A percentile compares a stretch with the other conserved stretches of the same genome.
These are phyloP conservation scores for Plenodomus tracheiphilus DNA, from an alignment of 2,329 filamentous ascomycete species.

Conservation along the genomic window DNA sequence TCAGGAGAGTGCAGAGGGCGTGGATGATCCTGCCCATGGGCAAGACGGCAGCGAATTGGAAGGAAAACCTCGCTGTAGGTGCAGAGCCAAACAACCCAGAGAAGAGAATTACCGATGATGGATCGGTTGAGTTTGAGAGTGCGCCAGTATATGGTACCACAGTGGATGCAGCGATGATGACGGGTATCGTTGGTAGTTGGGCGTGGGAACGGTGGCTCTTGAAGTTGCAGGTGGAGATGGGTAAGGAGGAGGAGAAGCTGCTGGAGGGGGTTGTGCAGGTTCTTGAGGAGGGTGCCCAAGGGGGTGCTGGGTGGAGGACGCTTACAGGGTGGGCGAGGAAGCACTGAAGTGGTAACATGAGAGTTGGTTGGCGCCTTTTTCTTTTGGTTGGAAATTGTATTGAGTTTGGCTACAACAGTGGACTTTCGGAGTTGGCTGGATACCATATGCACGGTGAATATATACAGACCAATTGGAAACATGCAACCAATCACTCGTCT, in stretches of 20 bases:
- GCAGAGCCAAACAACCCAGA: constrained; percentile 35
- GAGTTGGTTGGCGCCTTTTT: background rate
- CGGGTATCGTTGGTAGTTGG: constrained; percentile 83
- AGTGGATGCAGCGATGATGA: constrained; percentile 71
- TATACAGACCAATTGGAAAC: background rate
- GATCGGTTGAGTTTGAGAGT: constrained; percentile 33
- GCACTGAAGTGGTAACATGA: constrained; percentile 17
- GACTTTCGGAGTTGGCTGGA: constrained; percentile 10
- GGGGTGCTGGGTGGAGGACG: constrained; percentile 62
- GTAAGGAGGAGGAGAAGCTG: constrained; percentile 60
- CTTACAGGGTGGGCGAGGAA: constrained; percentile 56
- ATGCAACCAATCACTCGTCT: constrained; percentile 6
- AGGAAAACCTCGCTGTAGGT: constrained; percentile 41
- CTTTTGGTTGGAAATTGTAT: constrained; percentile 9
- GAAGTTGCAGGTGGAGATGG: constrained; percentile 83
- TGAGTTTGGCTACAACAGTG: constrained; percentile 2
- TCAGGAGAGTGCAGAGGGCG: constrained; percentile 76
- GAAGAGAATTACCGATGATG: constrained; percentile 42
- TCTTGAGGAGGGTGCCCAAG: constrained; percentile 63
- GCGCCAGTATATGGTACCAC: constrained; percentile 51
- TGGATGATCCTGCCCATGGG: constrained; percentile 92
- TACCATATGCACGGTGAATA: constrained; percentile 16
- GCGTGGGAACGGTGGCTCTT: constrained; percentile 97
- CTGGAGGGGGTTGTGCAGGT: constrained; percentile 61
- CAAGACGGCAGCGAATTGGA: constrained; percentile 45